Conservation (phyloP, 1,139 yeast species). For the Ogataea hybrid region DNA sequence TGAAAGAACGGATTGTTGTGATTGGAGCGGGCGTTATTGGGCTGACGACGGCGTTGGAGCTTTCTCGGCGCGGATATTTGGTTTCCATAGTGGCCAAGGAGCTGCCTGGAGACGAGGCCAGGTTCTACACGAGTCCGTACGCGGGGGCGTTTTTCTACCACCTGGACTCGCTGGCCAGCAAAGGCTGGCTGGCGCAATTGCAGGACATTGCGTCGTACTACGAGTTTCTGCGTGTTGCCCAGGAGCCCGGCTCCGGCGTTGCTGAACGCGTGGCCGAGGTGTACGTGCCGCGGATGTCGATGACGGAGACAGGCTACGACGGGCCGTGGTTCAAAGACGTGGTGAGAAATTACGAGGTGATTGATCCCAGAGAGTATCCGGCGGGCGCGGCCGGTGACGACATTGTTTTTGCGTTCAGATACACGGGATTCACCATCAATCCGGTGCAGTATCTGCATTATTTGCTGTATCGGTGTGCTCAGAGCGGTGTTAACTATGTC, state of each 20-base stretch:
- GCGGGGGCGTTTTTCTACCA: conserved; percentile 29
- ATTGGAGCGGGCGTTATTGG: conserved; percentile 29
- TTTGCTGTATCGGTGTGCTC: conserved; percentile 22
- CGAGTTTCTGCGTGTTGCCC: conserved; percentile 23
- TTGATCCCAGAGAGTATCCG: conserved; percentile 23
- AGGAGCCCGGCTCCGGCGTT: conserved; percentile 25
- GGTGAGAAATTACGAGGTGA: conserved; percentile 24
- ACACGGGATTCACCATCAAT: conserved; percentile 26
- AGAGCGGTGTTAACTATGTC: conserved; percentile 20
- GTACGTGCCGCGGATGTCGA: conserved; percentile 23
- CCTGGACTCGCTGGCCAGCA: conserved; percentile 16
- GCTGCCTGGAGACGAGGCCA: conserved; percentile 24
- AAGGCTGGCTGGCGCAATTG: conserved; percentile 17
- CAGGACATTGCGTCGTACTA: conserved; percentile 25
- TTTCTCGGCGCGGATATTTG: conserved; percentile 22
- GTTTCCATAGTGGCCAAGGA: conserved; percentile 25
- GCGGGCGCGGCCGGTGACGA: conserved; percentile 19
- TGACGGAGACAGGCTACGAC: conserved; percentile 19
- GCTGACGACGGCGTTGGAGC: conserved; percentile 21
- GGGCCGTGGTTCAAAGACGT: conserved; percentile 30
- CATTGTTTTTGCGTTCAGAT: conserved; percentile 24
- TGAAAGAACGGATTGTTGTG: conserved; percentile 21
- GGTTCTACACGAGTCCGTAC: conserved; percentile 26
- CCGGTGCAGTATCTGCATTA: conserved; percentile 28
- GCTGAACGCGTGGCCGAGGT: conserved; percentile 23